Percentiles rank a stretch among this genome's conserved stretches.
These are phyloP conservation scores for Amphicarpaea edgeworthii DNA, from an alignment of 306 rosid genomes.

Conservation along the genomic window DNA sequence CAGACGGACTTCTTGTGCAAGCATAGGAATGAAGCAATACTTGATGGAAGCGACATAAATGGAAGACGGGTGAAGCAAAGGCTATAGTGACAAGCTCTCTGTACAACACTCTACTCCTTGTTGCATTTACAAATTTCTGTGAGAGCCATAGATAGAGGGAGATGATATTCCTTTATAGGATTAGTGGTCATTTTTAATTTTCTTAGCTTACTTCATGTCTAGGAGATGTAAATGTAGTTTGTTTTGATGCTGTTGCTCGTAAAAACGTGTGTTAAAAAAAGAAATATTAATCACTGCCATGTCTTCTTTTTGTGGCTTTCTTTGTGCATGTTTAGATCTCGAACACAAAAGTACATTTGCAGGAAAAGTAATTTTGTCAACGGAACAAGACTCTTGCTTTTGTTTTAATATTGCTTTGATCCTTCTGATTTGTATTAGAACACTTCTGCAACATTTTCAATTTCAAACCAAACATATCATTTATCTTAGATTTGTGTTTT, in stretches of 20 bases:
- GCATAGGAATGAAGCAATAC: conserved; percentile 69
- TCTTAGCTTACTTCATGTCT: conserved; percentile 43
- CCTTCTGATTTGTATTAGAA: too few relatives aligned
- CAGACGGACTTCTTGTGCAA: conserved; percentile 65
- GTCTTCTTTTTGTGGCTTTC: too few relatives aligned
- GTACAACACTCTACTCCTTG: conserved; percentile 32
- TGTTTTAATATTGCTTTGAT: too few relatives aligned
- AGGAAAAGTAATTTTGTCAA: too few relatives aligned
- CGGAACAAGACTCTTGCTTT: too few relatives aligned
- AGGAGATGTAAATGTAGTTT: conserved; percentile 56
- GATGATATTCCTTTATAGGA: conserved; percentile 45
- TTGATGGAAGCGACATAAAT: conserved; percentile 84
- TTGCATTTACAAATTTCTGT: conserved; percentile 30
- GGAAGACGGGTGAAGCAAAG: conserved; percentile 97
- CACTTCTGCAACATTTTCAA: too few relatives aligned
- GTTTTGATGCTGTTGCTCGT: conserved; percentile 37
- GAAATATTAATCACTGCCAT: conserved; percentile 18
- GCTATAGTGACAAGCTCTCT: conserved; percentile 54
- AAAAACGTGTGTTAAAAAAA: conserved; percentile 34
- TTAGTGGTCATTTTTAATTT: conserved; percentile 45
- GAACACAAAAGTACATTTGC: too few relatives aligned
- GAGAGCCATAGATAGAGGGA: conserved; percentile 48
- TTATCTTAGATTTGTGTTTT: background rate
- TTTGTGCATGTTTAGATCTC: too few relatives aligned
- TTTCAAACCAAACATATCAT: too few relatives aligned